A percentile compares a stretch with the other conserved stretches of the same genome.
Conservation (phyloP, 345 rosid species). For the Dovyalis caffra region DNA sequence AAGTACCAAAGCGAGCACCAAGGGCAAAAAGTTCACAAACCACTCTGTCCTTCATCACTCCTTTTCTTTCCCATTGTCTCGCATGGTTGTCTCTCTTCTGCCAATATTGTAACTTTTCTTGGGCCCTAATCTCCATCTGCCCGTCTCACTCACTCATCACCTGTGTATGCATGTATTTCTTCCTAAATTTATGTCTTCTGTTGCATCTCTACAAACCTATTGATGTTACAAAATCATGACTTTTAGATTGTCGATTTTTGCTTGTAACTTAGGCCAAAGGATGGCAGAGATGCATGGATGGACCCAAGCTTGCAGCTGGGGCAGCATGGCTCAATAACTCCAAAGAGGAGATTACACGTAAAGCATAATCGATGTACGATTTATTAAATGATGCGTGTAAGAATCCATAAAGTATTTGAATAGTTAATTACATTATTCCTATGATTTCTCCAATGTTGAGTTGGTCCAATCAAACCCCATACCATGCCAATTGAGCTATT, state of each 20-base stretch:
- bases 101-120: too few species aligned
- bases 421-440: neutral
- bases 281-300: neutral
- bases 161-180: neutral
- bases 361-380: neutral
- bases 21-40: neutral
- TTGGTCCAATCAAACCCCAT: constrained; percentile 13
- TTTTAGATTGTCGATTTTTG: neutral
- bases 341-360: neutral
- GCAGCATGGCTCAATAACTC: neutral
- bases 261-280: neutral
- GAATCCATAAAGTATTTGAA: neutral
- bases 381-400: neutral
- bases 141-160: neutral
- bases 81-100: neutral
- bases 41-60: neutral
- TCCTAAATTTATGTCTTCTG: neutral
- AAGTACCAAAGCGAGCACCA: neutral
- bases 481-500: neutral
- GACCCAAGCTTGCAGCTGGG: neutral
- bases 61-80: neutral
- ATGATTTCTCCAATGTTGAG: constrained; percentile 16
- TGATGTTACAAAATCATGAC: neutral
- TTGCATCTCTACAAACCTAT: neutral
- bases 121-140: neutral